A percentile compares a stretch with the other conserved stretches of the same genome.
Conservation (phyloP, 495 filamentous ascomycete genomes). For the Hypoxylon fuscum region DNA sequence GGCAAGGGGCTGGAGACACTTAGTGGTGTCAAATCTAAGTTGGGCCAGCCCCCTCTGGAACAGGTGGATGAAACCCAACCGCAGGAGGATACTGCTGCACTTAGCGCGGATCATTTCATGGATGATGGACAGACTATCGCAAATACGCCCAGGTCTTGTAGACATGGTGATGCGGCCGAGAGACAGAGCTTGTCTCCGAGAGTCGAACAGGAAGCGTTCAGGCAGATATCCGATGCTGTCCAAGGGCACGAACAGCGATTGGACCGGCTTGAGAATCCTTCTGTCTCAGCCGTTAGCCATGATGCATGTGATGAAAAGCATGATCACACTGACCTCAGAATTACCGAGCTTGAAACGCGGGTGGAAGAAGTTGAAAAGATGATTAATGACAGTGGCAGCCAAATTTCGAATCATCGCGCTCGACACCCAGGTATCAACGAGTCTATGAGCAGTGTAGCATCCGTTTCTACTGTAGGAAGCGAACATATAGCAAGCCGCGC, state of each 20-base stretch:
- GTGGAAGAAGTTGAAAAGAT: constrained; percentile 68
- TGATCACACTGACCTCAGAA: constrained; percentile 64
- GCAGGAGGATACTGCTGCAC: constrained; percentile 30
- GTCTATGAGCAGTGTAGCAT: constrained; percentile 53
- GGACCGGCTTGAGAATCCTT: constrained; percentile 67
- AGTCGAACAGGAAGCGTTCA: constrained; percentile 39
- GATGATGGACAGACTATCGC: constrained; percentile 39
- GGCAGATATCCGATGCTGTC: constrained; percentile 53
- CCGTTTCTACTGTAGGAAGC: constrained; percentile 55
- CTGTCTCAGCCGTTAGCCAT: constrained; percentile 62
- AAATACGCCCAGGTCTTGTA: constrained; percentile 42
- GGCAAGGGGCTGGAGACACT: constrained; percentile 59
- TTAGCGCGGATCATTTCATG: constrained; percentile 25
- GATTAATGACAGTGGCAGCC: constrained; percentile 54
- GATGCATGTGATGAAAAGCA: constrained; percentile 68
- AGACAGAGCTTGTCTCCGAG: constrained; percentile 35
- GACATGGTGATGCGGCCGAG: constrained; percentile 34
- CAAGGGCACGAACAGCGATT: constrained; percentile 63
- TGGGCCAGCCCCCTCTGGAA: constrained; percentile 44
- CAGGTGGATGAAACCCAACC: constrained; percentile 31
- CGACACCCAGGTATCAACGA: constrained; percentile 46
- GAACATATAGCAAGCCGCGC: constrained; percentile 43
- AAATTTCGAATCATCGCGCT: constrained; percentile 47
- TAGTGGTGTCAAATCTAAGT: constrained; percentile 47
- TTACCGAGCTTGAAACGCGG: constrained; percentile 69